Base-by-base conservation (phyloP, 768 basidiomycete species). In the Suillus spraguei region DNA sequence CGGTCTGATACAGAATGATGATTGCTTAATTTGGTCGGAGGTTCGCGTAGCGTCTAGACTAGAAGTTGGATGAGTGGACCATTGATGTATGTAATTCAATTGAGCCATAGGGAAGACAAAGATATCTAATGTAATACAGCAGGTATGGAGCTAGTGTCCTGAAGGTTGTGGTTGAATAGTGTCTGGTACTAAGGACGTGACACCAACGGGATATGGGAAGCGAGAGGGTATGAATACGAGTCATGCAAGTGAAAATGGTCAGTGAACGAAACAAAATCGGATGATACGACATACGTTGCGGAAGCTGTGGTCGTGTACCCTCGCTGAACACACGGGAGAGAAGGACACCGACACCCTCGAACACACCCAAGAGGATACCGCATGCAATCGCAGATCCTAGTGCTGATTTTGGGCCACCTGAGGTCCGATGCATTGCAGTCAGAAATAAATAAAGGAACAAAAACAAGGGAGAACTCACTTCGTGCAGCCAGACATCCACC, bases 301-400 rank as follows among this genome's bases (percentile, higher is more conserved):
- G 88, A 77, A 92, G 80, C 72, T 91, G 90, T 67, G 91, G 93
- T 70, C 91, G 83, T 68, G 88, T 87, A 63, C 85, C 86, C 72
- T 93, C 92, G 71, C 90, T 91, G 76, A 97, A 91, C 67, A 95
- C 90, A 64, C 97, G 86, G 55, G 88, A 90, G 65, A 98, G 81
- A 32, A 99, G 82, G 9, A 99, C 96, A 68, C 97, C 97, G 24
- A 98, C 95, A 71, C 96, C 96, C 78, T 94, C 92, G 72, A 95
- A 93, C 14, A 95, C 92, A 68, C 97, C 96, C 32, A 99, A 85
- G 32, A 99, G 82, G 64, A 99, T 96, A 74, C 96, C 97, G 73
- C 97, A 99, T 17, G 93, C 92, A 53, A 99, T 84, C 20, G 97
- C 97, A n/a, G 93, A 95, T 17, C 91, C 90, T 52, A 98, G 80